Evolutionary conservation across 129 eudicot species (phyloP).

Genomic region (Artemisia annua): DNA sequence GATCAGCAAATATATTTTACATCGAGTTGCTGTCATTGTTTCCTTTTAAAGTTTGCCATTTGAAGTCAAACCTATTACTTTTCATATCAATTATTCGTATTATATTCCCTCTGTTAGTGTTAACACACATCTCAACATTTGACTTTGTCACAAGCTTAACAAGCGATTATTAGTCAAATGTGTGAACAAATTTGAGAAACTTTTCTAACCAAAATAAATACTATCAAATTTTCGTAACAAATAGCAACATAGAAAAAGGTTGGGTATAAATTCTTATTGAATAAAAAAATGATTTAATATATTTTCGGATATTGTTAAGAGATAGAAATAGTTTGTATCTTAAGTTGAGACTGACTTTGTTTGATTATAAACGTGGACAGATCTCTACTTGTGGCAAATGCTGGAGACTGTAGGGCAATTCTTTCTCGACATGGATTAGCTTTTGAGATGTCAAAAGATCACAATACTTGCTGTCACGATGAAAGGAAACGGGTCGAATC

Average conservation of each 20-base stretch:
- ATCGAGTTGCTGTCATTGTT: not conserved
- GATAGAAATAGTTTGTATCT: not conserved
- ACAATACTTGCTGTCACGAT: conserved; percentile 55
- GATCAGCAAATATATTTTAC: no score
- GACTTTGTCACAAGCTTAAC: not conserved
- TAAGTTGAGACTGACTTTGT: not conserved
- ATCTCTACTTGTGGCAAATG: conserved; percentile 87
- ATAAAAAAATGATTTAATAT: not conserved
- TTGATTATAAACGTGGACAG: conserved; percentile 31
- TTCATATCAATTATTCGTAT: not conserved
- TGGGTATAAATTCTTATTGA: not conserved
- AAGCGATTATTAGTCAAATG: not conserved
- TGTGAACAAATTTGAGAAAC: not conserved
- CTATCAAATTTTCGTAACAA: not conserved
- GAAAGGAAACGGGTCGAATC: conserved; percentile 65
- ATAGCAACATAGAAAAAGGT: not conserved
- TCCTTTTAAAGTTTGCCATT: not conserved
- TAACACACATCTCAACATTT: not conserved
- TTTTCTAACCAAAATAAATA: not conserved
- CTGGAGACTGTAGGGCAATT: conserved; percentile 90
- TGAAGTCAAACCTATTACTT: not conserved
- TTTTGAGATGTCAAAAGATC: conserved; percentile 78
- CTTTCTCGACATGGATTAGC: conserved; percentile 70
- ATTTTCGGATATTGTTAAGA: not conserved
- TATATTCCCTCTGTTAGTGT: no score